A percentile compares a stretch with the other conserved stretches of the same genome.
These are phyloP conservation scores for Peltaster fructicola DNA, from an alignment of 2,329 filamentous ascomycete genomes.

Conservation along the genomic window DNA sequence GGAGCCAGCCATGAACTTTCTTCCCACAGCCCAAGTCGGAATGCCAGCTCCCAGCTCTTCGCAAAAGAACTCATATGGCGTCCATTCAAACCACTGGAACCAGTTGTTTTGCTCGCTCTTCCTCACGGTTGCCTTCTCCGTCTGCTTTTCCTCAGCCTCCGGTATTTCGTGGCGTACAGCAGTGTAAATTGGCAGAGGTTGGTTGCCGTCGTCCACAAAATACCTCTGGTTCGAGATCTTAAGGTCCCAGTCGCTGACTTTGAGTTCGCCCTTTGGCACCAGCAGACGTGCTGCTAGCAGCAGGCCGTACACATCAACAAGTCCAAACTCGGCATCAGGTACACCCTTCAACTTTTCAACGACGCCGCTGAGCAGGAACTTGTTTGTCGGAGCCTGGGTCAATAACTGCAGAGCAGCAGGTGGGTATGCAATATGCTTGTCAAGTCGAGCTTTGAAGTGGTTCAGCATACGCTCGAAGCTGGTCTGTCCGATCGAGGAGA, in stretches of 20 bases:
- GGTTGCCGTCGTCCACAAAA: slow-evolving; percentile 57
- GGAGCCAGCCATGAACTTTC: slow-evolving; percentile 57
- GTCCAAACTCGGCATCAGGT: slow-evolving; percentile 60
- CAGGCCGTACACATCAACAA: slow-evolving; percentile 86
- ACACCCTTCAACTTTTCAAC: slow-evolving; percentile 85
- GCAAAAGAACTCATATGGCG: slow-evolving; percentile 87
- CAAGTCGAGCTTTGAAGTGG: slow-evolving; percentile 71
- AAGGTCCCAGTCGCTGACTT: slow-evolving; percentile 59
- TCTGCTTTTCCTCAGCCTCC: slow-evolving; percentile 28
- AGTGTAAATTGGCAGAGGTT: slow-evolving; percentile 88
- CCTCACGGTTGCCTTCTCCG: too few relatives aligned
- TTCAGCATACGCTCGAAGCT: slow-evolving; percentile 55
- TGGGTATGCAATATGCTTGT: slow-evolving; percentile 83
- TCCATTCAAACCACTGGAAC: slow-evolving; percentile 98
- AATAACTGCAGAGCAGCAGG: slow-evolving; percentile 65
- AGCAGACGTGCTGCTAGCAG: slow-evolving; percentile 69
- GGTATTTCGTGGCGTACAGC: slow-evolving; percentile 93
- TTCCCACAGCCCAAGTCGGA: slow-evolving; percentile 81
- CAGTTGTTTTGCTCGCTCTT: slow-evolving; percentile 46
- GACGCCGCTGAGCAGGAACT: slow-evolving; percentile 69
- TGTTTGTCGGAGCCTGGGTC: slow-evolving; percentile 81
- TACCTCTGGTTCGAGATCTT: slow-evolving; percentile 77
- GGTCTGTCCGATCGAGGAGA: slow-evolving; percentile 57
- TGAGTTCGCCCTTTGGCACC: slow-evolving; percentile 69
- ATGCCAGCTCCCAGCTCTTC: slow-evolving; percentile 86